Conservation (phyloP, 352 stramenopile genomes). For the Pythium periplocum region DNA sequence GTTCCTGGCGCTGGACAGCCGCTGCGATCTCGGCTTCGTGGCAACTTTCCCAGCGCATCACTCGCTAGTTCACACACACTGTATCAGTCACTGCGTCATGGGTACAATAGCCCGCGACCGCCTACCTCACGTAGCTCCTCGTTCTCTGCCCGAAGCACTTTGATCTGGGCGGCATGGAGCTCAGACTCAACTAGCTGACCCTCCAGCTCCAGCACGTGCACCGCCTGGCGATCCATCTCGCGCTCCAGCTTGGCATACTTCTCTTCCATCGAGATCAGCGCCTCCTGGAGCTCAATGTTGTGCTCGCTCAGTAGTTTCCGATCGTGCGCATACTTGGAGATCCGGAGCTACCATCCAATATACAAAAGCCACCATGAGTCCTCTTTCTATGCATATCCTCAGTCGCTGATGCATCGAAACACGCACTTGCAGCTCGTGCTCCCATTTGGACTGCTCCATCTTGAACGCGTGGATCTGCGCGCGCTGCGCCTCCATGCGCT, state of each 20-base stretch:
- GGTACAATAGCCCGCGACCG: background rate
- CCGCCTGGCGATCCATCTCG: slow-evolving; percentile 53
- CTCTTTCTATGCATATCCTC: background rate
- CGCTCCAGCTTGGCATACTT: slow-evolving; percentile 34
- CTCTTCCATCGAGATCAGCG: slow-evolving; percentile 44
- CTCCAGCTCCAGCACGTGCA: slow-evolving; percentile 62
- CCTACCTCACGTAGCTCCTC: slow-evolving; percentile 39
- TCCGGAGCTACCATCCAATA: slow-evolving; percentile 35
- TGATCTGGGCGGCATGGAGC: slow-evolving; percentile 30
- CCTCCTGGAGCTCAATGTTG: slow-evolving; percentile 72
- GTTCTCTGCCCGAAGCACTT: slow-evolving; percentile 32
- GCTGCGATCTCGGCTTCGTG: slow-evolving; percentile 41
- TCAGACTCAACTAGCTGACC: slow-evolving; percentile 40
- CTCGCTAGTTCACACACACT: slow-evolving; percentile 20
- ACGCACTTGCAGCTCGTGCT: slow-evolving; percentile 63
- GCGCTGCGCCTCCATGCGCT: slow-evolving; percentile 65
- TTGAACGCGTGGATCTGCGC: slow-evolving; percentile 75
- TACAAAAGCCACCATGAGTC: background rate
- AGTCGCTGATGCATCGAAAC: background rate
- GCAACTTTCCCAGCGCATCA: slow-evolving; percentile 58
- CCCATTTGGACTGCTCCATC: slow-evolving; percentile 77
- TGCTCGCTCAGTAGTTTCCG: slow-evolving; percentile 75
- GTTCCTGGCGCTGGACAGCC: slow-evolving; percentile 34
- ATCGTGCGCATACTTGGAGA: slow-evolving; percentile 76
- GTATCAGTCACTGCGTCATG: background rate